A percentile compares a stretch with the other conserved stretches of the same genome.
These are phyloP conservation scores for Kwoniella sp. DNA, from an alignment of 768 basidiomycete species.

Conservation along the genomic window DNA sequence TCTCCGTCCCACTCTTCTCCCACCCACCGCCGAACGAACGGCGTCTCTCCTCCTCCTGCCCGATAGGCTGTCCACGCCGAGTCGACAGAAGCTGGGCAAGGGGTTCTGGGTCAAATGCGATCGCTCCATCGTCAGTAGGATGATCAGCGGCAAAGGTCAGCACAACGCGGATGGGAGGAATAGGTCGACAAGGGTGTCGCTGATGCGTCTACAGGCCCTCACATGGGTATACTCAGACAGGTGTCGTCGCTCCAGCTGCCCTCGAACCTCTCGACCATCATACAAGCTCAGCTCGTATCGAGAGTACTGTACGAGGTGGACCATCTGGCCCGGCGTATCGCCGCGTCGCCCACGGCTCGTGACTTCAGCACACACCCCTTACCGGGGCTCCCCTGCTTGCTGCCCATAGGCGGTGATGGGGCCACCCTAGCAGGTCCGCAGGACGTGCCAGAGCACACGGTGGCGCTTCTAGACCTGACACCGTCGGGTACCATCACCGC, in stretches of 20 bases:
- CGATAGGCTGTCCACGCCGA: not conserved
- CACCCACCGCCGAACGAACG: not conserved
- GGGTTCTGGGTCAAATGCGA: slow-evolving; percentile 9
- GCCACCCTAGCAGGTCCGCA: too few relatives aligned
- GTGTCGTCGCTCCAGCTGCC: slow-evolving; percentile 7
- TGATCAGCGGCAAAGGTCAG: not conserved
- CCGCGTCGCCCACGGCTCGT: not conserved
- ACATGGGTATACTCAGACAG: slow-evolving; percentile 4
- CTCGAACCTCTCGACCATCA: not conserved
- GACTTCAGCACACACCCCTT: too few relatives aligned
- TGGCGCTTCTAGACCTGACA: too few relatives aligned
- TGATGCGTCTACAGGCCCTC: slow-evolving; percentile 10
- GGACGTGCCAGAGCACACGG: too few relatives aligned
- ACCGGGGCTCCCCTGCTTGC: too few relatives aligned
- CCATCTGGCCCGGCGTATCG: not conserved
- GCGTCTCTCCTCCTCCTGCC: slow-evolving; percentile 6
- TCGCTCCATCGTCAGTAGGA: not conserved
- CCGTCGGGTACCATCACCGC: too few relatives aligned
- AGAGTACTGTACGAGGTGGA: slow-evolving; percentile 5
- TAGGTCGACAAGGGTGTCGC: too few relatives aligned
- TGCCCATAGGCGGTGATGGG: too few relatives aligned
- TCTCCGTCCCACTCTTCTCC: slow-evolving; percentile 8
- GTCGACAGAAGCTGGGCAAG: slow-evolving; percentile 5
- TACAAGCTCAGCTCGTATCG: slow-evolving; percentile 4
- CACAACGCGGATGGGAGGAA: too few relatives aligned